Evolutionary conservation across 768 basidiomycete genomes (phyloP).

Genomic region (Galerina marginata): DNA sequence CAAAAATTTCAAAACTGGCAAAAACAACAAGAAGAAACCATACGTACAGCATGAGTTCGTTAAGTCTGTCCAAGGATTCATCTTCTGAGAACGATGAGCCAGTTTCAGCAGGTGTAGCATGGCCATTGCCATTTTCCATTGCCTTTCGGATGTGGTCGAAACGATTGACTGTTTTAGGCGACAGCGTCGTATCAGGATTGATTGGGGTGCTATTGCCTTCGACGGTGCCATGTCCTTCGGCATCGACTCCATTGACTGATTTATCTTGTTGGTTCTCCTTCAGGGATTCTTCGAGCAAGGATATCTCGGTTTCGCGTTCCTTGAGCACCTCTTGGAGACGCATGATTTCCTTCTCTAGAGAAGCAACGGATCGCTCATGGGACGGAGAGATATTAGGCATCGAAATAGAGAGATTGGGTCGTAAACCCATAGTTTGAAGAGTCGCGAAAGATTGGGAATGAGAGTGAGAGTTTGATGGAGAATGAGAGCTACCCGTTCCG

Average conservation of each 20-base stretch:
- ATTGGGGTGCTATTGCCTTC: constrained; percentile 29
- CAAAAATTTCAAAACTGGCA: constrained; percentile 18
- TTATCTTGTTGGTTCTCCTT: constrained; percentile 40
- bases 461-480: constrained; percentile 68
- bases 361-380: constrained; percentile 78
- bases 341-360: constrained; percentile 95
- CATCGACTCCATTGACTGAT: constrained; percentile 10
- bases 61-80: constrained; percentile 79
- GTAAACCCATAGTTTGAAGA: constrained; percentile 36
- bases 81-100: constrained; percentile 57
- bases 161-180: constrained; percentile 73
- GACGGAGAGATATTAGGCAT: constrained; percentile 46
- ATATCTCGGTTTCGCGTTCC: constrained; percentile 92
- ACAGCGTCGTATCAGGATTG: constrained; percentile 47
- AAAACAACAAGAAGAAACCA: not conserved
- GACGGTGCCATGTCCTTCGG: constrained; percentile 16
- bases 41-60: constrained; percentile 90
- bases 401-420: constrained; percentile 66
- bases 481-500: constrained; percentile 67
- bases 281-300: constrained; percentile 65
- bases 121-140: constrained; percentile 57
- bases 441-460: constrained; percentile 56
- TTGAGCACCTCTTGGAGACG: constrained; percentile 91
- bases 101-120: constrained; percentile 39
- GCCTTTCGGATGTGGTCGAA: constrained; percentile 77